Evolutionary conservation across 2,329 filamentous ascomycete species (phyloP).

Genomic region (Stemphylium lycopersici): DNA sequence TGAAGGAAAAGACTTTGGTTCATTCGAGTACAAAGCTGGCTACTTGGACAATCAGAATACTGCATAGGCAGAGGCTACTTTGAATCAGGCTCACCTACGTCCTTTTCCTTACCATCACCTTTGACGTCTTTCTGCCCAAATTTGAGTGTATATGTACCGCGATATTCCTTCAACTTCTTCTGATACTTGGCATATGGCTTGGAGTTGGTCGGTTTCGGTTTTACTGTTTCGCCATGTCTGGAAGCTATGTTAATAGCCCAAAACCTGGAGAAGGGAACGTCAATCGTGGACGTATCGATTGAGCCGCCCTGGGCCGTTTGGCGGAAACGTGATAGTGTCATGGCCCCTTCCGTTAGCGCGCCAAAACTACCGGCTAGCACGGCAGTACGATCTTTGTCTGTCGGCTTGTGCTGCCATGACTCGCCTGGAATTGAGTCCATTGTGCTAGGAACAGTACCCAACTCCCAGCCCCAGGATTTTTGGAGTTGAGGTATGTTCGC

Average conservation of each 20-base stretch:
- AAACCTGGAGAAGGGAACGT: conserved; percentile 55
- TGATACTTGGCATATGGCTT: not conserved
- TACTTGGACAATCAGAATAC: conserved; percentile 16
- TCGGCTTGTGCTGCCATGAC: conserved; percentile 25
- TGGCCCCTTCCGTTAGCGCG: conserved; percentile 65
- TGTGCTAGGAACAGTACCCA: conserved; percentile 55
- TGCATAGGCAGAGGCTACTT: not conserved
- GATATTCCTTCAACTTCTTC: not conserved
- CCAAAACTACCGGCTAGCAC: conserved; percentile 60
- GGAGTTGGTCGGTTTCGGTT: no score
- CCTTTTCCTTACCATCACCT: not conserved
- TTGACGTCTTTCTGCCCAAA: not conserved
- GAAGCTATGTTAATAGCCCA: conserved; percentile 11
- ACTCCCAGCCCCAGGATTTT: conserved; percentile 31
- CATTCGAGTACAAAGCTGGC: conserved; percentile 3
- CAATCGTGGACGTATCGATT: conserved; percentile 52
- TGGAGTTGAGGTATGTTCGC: not conserved
- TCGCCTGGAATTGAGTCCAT: conserved; percentile 45
- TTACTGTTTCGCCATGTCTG: no score
- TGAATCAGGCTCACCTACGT: conserved; percentile 19
- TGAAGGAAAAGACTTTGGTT: not conserved
- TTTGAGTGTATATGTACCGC: not conserved
- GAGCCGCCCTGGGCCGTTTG: conserved; percentile 1
- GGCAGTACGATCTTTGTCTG: conserved; percentile 18
- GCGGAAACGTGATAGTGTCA: conserved; percentile 30